Evolutionary conservation across 345 rosid genomes (phyloP).

Genomic region (Ailanthus altissimus): DNA sequence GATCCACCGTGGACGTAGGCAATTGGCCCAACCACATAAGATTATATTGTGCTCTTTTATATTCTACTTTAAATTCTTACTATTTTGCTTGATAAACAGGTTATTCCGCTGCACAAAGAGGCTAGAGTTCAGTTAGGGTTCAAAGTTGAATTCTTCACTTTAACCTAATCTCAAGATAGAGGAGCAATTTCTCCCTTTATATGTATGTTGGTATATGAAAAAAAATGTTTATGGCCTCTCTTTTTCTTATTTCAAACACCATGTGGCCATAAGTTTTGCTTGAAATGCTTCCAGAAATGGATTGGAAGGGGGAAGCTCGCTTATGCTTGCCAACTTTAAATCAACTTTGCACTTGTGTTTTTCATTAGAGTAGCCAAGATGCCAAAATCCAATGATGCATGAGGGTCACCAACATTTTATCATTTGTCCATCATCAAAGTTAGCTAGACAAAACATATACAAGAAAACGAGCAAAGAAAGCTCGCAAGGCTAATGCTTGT

Average conservation of each 20-base stretch:
- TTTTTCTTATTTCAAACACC: slow-evolving; percentile 51
- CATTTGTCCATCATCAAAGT: slow-evolving; percentile 51
- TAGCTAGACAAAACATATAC: slow-evolving; percentile 68
- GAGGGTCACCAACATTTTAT: slow-evolving; percentile 20
- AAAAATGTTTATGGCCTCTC: no score
- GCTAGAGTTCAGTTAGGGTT: no score
- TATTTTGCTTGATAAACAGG: no score
- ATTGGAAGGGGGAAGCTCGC: slow-evolving; percentile 44
- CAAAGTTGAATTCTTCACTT: no score
- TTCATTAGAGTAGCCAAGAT: slow-evolving; percentile 63
- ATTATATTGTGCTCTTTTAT: no score
- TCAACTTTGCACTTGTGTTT: slow-evolving; percentile 54
- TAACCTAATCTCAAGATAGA: no score
- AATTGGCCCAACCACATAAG: no score
- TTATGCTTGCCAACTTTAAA: slow-evolving; percentile 57
- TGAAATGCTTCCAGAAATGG: slow-evolving; percentile 73
- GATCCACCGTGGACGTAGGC: no score
- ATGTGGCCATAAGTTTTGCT: slow-evolving; percentile 80
- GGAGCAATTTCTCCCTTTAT: no score
- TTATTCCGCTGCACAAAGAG: no score
- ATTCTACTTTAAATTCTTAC: no score
- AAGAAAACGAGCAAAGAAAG: slow-evolving; percentile 58
- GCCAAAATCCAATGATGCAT: slow-evolving; percentile 28
- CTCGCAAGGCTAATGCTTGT: slow-evolving; percentile 80
- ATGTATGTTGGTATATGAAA: no score